Percentiles rank a stretch among this genome's conserved stretches.
Conservation (phyloP, 306 rosid genomes). For the Pueraria montana region DNA sequence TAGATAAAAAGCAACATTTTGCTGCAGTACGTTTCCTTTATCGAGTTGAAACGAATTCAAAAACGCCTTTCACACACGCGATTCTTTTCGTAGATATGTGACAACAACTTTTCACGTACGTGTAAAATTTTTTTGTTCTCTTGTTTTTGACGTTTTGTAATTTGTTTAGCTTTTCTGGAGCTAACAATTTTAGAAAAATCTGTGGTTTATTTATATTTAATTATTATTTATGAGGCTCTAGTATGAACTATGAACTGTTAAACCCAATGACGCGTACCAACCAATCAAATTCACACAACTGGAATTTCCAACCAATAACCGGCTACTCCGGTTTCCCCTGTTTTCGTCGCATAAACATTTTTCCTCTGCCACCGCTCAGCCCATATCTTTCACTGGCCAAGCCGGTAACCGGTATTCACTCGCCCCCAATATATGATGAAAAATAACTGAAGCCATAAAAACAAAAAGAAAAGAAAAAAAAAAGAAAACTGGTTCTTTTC, state of each 20-base stretch:
- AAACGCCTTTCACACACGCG: constrained; percentile 8
- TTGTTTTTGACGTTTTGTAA: constrained; percentile 2
- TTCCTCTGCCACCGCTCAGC: no score
- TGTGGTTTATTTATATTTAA: neutral
- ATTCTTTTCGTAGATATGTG: constrained; percentile 26
- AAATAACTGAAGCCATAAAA: neutral
- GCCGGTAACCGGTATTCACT: constrained; percentile 48
- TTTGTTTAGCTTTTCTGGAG: neutral
- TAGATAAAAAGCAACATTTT: neutral
- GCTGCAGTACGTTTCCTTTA: neutral
- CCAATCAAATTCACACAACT: constrained; percentile 64
- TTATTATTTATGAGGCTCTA: neutral
- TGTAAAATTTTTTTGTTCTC: neutral
- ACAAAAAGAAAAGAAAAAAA: neutral
- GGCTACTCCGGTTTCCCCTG: constrained; percentile 44
- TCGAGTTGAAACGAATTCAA: constrained; percentile 11
- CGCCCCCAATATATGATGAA: neutral
- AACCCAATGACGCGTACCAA: constrained; percentile 62
- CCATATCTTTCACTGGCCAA: constrained; percentile 46
- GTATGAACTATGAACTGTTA: neutral
- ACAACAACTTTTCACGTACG: neutral
- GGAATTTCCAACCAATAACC: constrained; percentile 39
- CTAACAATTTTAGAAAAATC: neutral
- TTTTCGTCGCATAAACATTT: constrained; percentile 3
- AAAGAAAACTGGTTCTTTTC: constrained; percentile 3